Conservation (phyloP, 1,284 basidiomycete species). For the Cutaneotrichosporon curvatum region DNA sequence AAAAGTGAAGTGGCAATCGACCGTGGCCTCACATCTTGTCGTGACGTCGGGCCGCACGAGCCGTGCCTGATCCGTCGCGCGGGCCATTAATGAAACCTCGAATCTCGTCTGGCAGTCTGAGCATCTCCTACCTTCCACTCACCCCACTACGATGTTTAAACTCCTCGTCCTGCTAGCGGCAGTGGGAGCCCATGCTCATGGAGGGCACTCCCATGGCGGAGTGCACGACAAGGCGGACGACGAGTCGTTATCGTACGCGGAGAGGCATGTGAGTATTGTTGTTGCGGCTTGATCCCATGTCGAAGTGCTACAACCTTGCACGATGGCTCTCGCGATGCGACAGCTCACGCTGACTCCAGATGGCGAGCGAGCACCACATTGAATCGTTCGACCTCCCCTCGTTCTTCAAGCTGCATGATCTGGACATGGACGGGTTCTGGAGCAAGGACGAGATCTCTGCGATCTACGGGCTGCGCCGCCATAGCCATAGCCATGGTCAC, state of each 20-base stretch:
- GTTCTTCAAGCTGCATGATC: constrained; percentile 66
- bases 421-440: constrained; percentile 71
- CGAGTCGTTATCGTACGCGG: constrained; percentile 46
- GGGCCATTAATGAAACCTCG: too few species aligned
- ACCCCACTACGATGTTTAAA: background rate
- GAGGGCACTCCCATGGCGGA: constrained; percentile 34
- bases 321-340: background rate
- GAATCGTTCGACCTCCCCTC: constrained; percentile 43
- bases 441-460: constrained; percentile 77
- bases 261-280: constrained; percentile 53
- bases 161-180: constrained; percentile 11
- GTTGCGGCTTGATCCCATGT: background rate
- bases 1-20: too few species aligned
- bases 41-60: too few species aligned
- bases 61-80: too few species aligned
- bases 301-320: background rate
- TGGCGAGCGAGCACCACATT: constrained; percentile 46
- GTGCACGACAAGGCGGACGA: constrained; percentile 16
- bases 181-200: constrained; percentile 28
- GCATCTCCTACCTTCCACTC: too few species aligned
- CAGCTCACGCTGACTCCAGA: constrained; percentile 22
- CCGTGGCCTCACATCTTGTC: too few species aligned
- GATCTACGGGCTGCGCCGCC: constrained; percentile 91
- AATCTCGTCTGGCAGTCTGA: too few species aligned
- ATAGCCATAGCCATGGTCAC: too few species aligned